These are phyloP conservation scores for Ceratocystis smalleyi DNA, from an alignment of 2,329 filamentous ascomycete genomes.

Conservation along the genomic window DNA sequence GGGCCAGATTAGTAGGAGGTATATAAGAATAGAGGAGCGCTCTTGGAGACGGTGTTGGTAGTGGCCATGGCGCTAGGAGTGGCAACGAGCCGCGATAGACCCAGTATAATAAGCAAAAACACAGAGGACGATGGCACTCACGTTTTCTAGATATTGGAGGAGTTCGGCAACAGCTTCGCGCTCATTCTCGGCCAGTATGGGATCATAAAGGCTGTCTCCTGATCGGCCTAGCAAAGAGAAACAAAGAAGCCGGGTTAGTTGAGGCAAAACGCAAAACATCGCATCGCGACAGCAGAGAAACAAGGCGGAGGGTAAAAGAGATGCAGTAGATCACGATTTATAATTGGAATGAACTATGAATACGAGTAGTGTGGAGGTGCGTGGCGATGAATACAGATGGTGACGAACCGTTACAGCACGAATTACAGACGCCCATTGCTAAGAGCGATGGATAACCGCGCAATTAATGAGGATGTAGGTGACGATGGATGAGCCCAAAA, in stretches of 20 bases:
- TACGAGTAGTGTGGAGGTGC: background rate
- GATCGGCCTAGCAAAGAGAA: conserved; percentile 42
- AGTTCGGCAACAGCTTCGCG: conserved; percentile 92
- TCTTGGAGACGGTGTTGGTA: too few species aligned
- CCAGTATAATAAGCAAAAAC: background rate
- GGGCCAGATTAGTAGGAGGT: too few species aligned
- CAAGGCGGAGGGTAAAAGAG: background rate
- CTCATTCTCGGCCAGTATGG: conserved; percentile 85
- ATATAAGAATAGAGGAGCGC: too few species aligned
- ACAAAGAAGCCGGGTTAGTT: background rate
- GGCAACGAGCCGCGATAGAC: background rate
- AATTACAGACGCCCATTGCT: conserved; percentile 47
- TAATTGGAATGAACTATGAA: background rate
- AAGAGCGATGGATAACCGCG: conserved; percentile 5
- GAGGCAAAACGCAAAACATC: background rate
- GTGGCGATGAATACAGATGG: background rate
- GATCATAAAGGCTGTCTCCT: conserved; percentile 69
- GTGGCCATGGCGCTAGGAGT: too few species aligned
- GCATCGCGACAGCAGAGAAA: background rate
- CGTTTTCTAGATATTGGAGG: conserved; percentile 90
- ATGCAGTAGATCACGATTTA: background rate
- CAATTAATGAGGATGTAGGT: conserved; percentile 10
- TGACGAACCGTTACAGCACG: conserved; percentile 39
- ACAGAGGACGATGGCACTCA: conserved; percentile 30
- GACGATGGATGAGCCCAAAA: background rate